Conservation (phyloP, 2,329 filamentous ascomycete species). For the Hypocrella siamensis region DNA sequence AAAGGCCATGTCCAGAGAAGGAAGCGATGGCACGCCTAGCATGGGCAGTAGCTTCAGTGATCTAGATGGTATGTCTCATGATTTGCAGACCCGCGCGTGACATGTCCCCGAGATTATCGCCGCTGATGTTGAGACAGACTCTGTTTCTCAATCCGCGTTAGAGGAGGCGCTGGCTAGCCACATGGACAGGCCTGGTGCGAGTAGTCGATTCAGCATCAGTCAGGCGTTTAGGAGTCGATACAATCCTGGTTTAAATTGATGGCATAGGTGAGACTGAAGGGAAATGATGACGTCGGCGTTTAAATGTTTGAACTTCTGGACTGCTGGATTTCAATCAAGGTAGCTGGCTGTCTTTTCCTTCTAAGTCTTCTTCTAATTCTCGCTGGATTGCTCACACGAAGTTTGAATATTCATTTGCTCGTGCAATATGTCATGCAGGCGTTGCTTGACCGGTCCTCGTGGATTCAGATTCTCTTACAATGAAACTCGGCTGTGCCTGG, state of each 20-base stretch:
- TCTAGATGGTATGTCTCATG: conserved; percentile 45
- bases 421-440: too few relatives aligned
- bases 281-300: too few relatives aligned
- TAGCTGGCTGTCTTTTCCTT: too few relatives aligned
- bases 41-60: conserved; percentile 83
- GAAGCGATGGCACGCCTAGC: conserved; percentile 59
- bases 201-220: conserved; percentile 48
- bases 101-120: too few relatives aligned
- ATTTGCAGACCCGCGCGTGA: neutral
- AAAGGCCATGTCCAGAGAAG: conserved; percentile 38
- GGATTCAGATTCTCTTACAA: too few relatives aligned
- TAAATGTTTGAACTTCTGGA: too few relatives aligned
- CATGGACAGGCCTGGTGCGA: conserved; percentile 18
- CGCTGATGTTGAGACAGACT: conserved; percentile 36
- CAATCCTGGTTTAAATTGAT: conserved; percentile 20
- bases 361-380: too few relatives aligned
- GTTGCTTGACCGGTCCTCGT: too few relatives aligned
- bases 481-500: too few relatives aligned
- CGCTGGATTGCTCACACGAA: too few relatives aligned
- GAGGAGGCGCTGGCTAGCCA: conserved; percentile 58
- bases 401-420: too few relatives aligned
- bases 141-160: conserved; percentile 64
- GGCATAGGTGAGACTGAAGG: neutral
- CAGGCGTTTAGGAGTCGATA: conserved; percentile 50
- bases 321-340: too few relatives aligned